phyloP scores from a whole-genome alignment of 768 basidiomycete genomes.

The Suillus cothurnatus region DNA sequence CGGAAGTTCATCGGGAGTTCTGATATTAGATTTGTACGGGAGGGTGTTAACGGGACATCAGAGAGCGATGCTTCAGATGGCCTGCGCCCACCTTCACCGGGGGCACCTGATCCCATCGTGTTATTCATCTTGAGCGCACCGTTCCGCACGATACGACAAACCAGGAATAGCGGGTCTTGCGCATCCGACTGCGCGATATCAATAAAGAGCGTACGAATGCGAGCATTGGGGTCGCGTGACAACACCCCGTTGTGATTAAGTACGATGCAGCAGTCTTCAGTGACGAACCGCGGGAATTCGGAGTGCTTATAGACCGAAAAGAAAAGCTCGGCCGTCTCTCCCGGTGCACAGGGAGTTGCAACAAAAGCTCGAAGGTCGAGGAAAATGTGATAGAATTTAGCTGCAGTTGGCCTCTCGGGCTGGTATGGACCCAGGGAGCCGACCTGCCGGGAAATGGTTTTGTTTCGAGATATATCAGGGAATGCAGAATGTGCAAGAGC shows the following conservation, averaged over 20 bases:
- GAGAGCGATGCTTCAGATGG: conserved; percentile 54
- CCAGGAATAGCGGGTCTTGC: conserved; percentile 83
- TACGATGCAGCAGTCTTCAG: conserved; percentile 89
- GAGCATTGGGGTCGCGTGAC: conserved; percentile 73
- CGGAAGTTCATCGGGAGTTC: conserved; percentile 60
- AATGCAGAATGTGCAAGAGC: conserved; percentile 74
- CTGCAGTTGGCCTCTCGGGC: conserved; percentile 42
- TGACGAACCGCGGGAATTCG: conserved; percentile 77
- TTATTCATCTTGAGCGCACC: conserved; percentile 80
- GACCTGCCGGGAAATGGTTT: conserved; percentile 35
- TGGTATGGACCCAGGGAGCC: conserved; percentile 35
- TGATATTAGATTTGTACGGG: conserved; percentile 25
- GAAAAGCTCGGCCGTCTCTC: conserved; percentile 90
- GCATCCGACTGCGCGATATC: conserved; percentile 89
- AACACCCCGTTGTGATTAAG: conserved; percentile 91
- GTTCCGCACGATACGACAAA: conserved; percentile 88
- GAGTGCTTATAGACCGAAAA: conserved; percentile 91
- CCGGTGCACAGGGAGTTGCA: conserved; percentile 85
- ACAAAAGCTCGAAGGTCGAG: conserved; percentile 92
- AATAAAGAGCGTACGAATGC: conserved; percentile 84
- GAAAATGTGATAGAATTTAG: conserved; percentile 87
- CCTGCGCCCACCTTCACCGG: conserved; percentile 48
- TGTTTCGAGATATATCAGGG: conserved; percentile 47
- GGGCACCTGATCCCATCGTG: conserved; percentile 48
- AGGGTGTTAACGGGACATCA: conserved; percentile 30